These are phyloP conservation scores for Daldinia loculata DNA, from an alignment of 495 filamentous ascomycete species.

Conservation along the genomic window DNA sequence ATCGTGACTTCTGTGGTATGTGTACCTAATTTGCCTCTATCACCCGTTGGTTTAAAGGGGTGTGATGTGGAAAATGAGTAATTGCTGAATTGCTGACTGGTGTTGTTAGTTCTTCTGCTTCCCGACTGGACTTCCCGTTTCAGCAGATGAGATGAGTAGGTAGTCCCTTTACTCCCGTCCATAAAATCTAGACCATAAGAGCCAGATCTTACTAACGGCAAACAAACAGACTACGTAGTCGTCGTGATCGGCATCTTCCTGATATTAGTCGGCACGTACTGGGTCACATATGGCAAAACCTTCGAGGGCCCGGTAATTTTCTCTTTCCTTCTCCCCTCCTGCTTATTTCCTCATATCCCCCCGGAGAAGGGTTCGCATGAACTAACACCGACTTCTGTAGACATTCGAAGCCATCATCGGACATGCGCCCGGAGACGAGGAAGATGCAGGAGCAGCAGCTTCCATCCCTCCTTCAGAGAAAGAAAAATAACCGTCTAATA, in stretches of 20 bases:
- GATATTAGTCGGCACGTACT: conserved; percentile 42
- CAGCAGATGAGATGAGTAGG: conserved; percentile 46
- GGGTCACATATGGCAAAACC: conserved; percentile 40
- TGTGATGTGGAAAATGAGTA: not conserved
- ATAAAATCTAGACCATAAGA: not conserved
- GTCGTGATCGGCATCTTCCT: conserved; percentile 50
- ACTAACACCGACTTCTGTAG: not conserved
- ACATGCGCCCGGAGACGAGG: conserved; percentile 26
- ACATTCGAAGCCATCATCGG: conserved; percentile 40
- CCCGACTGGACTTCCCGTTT: conserved; percentile 43
- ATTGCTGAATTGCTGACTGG: conserved; percentile 18
- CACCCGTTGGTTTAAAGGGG: not conserved
- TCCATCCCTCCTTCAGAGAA: not conserved
- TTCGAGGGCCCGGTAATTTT: conserved; percentile 48
- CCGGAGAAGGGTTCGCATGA: not conserved
- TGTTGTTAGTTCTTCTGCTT: conserved; percentile 48
- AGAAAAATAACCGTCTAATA: not conserved
- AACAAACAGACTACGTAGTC: conserved; percentile 44
- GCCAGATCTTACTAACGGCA: conserved; percentile 1
- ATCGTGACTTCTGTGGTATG: conserved; percentile 48
- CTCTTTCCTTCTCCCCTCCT: not conserved
- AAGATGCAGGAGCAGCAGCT: not conserved
- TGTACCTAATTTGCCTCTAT: not conserved
- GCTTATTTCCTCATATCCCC: not conserved
- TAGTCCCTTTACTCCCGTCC: not conserved